Base-by-base conservation (phyloP, 176 grass and related monocot genomes). In the Coix lacrymajobi region DNA sequence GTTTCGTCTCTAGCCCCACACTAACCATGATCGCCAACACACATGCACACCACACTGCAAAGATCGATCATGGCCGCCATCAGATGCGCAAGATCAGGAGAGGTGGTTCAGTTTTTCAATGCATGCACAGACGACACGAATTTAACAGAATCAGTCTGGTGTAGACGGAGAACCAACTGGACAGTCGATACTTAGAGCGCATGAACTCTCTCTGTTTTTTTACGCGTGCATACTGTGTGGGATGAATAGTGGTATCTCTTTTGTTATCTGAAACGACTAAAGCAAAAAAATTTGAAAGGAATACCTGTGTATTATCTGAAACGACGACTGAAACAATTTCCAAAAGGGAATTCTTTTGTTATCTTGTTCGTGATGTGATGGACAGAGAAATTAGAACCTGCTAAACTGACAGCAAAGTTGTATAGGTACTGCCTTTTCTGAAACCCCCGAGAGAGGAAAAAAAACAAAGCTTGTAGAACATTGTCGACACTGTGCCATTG, bases 41-140 rank as follows among this genome's bases (percentile, higher is more conserved):
- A 46, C 69, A 75, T 75, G 30, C 62, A 74, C 11, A 61, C 17
- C 65, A 70, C 33, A n/a, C 14, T 19, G 67, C 25, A 85, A 43
- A 76, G 34, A 19, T 26, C 24, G 24, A 78, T 65, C 16, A 77
- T 39, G 12, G 3, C 30, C 76, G 65, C 73, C 13, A 71, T 88
- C 79, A 83, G 52, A 78, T 72, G 86, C 86, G 80, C 26, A 5
- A 83, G 58, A 54, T 83, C 86, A 78, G 86, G 79, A 82, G 49
- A 78, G 86, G 79, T 72, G 49, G 5, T 14, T 30, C 79, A 6
- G 24, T 57, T 81, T 57, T 30, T 30, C 25, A 30, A 30, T 62
- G 4, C 15, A 29, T 38, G 31, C 14, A 24, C 66, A 69, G 78
- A 39, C 10, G 3, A 34, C 45, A 6, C 5, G 14, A 36, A 48